phyloP scores from a whole-genome alignment of 148 eudicot species.

The Vaccinium macrocarpon region DNA sequence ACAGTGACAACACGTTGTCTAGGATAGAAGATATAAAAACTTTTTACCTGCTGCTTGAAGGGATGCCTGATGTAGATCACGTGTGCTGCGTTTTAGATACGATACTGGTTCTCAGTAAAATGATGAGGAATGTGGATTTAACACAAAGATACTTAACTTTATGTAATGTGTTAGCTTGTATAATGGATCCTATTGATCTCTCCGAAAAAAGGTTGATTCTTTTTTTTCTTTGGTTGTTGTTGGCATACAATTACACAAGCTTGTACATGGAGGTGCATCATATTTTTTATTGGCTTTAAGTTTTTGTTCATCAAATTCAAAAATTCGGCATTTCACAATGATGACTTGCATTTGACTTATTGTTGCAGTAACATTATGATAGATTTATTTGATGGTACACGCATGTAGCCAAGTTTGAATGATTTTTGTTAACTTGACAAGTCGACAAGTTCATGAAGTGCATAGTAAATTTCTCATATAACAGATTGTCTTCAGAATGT shows the following conservation, averaged over 20 bases:
- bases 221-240: not conserved
- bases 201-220: not conserved
- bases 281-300: not conserved
- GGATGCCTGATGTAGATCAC: not conserved
- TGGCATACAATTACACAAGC: not conserved
- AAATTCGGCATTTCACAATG: too few species aligned
- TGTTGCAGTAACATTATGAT: too few species aligned
- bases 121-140: not conserved
- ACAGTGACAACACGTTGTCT: not conserved
- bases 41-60: not conserved
- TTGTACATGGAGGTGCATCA: not conserved
- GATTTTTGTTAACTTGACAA: too few species aligned
- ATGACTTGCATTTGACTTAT: too few species aligned
- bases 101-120: not conserved
- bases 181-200: not conserved
- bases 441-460: too few species aligned
- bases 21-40: not conserved
- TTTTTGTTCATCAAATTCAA: too few species aligned
- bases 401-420: too few species aligned
- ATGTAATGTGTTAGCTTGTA: not conserved
- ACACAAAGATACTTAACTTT: not conserved
- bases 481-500: too few species aligned
- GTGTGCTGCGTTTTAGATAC: slow-evolving; percentile 3
- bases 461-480: too few species aligned
- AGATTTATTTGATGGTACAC: too few species aligned